Base-by-base conservation (phyloP, 768 basidiomycete genomes). In the Boletus speciosus region DNA sequence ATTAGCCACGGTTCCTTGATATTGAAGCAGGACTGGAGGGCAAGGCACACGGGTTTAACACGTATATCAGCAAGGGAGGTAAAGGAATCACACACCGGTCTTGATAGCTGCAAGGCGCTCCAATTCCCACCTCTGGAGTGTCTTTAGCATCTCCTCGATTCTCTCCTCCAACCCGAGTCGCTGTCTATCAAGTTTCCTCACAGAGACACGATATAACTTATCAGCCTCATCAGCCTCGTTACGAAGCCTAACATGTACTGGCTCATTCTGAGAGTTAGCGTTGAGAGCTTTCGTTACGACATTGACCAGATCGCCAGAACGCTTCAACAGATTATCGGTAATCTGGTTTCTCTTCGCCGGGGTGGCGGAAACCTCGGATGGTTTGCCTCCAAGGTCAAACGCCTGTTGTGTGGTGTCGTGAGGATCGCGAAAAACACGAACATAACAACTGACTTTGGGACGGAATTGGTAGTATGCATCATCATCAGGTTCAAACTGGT, bases 381-480 rank as follows among this genome's bases (percentile, higher is more conserved):
- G 42, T 50, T 71, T 68, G 16, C 59, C 57, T 49, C 66, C 62
- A 35, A 68, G 51, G 21, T 68, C 62, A 58, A 71, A 66, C 31
- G 72, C 70, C 69, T 71, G 25, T 32, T 23, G 1, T 6, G 0
- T 34, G 15, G 16, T 16, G 47, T 64, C 44, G 65, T 72, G 41
- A 57, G 16, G 69, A 73, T 23, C 54, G 6, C 29, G 14, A 61
- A 58, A 58, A 38, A 57, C 59, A 29, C 63, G 7, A 51, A 35
- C 16, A 60, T 41, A 12, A 16, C 16, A 12, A 63, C 74, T 4
- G 54, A 88, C 90, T 79, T 87, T 90, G 21, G 85, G 82, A 15
- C 90, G 76, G 74, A 93, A 92, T 67, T 93, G 91, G 67, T 88
- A 93, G 65, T 80, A 92, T 1, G 88, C 88, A 59, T 89, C 89